Percentiles rank a stretch among this genome's conserved stretches.
Evolutionary conservation across 805 yeast genomes (phyloP).

Genomic region (Candida ovalis): DNA sequence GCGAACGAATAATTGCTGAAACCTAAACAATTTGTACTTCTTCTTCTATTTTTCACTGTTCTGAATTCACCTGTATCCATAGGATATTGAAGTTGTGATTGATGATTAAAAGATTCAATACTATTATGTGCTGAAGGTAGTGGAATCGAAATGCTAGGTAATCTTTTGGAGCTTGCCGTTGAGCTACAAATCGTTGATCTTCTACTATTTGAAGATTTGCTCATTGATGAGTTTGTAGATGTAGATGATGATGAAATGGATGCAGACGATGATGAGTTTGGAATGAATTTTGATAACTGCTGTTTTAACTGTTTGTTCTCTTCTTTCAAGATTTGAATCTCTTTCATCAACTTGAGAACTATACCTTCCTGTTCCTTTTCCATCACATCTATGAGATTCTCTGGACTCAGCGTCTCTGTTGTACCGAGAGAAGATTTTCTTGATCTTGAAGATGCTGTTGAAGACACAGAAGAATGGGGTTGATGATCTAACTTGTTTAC

Average conservation of each 20-base stretch:
- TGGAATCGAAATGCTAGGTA: slow-evolving; percentile 11
- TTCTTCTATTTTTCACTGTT: slow-evolving; percentile 15
- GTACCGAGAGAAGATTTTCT: slow-evolving; percentile 17
- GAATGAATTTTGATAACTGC: slow-evolving; percentile 22
- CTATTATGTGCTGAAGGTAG: neutral
- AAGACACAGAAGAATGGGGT: slow-evolving; percentile 21
- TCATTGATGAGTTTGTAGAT: slow-evolving; percentile 2
- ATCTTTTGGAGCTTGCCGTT: slow-evolving; percentile 21
- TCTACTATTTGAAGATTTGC: slow-evolving; percentile 23
- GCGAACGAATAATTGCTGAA: slow-evolving; percentile 19
- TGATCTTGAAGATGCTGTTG: slow-evolving; percentile 19
- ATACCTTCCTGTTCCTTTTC: slow-evolving; percentile 77
- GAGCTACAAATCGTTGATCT: slow-evolving; percentile 23
- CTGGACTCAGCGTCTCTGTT: slow-evolving; percentile 31
- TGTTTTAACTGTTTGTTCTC: slow-evolving; percentile 44
- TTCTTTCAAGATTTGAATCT: slow-evolving; percentile 49
- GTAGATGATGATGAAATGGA: slow-evolving; percentile 16
- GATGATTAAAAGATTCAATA: neutral
- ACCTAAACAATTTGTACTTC: slow-evolving; percentile 12
- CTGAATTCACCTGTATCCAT: slow-evolving; percentile 9
- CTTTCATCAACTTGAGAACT: slow-evolving; percentile 61
- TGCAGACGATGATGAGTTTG: slow-evolving; percentile 15
- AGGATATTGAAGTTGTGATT: neutral
- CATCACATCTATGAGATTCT: slow-evolving; percentile 54
- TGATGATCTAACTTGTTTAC: slow-evolving; percentile 12